Evolutionary conservation across 2,329 filamentous ascomycete species (phyloP).

Genomic region (Colletotrichum sp.): DNA sequence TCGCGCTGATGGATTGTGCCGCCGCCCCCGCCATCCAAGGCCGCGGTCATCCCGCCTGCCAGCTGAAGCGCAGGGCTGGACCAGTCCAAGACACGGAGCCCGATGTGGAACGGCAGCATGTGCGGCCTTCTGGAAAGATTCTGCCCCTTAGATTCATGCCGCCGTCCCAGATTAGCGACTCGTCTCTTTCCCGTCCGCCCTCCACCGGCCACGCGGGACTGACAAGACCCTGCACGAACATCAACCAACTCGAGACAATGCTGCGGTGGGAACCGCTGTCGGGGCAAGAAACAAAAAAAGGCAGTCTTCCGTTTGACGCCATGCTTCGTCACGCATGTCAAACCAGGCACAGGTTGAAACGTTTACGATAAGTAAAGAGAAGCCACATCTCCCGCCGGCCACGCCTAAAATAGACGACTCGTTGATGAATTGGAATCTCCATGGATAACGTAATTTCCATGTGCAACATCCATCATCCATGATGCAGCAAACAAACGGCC

Average conservation of each 20-base stretch:
- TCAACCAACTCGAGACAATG: conserved; percentile 5
- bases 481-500: not conserved
- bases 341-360: not conserved
- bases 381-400: not conserved
- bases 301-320: not conserved
- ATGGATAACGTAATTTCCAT: not conserved
- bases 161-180: conserved; percentile 19
- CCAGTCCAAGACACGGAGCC: conserved; percentile 15
- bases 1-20: not conserved
- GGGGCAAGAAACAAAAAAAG: conserved; percentile 7
- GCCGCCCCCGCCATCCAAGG: not conserved
- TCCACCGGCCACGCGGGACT: conserved; percentile 10
- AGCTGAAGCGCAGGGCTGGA: conserved; percentile 4
- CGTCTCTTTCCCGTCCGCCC: not conserved
- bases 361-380: not conserved
- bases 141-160: conserved; percentile 11
- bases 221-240: conserved; percentile 11
- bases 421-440: not conserved
- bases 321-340: not conserved
- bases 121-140: conserved; percentile 18
- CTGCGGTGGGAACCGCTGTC: conserved; percentile 10
- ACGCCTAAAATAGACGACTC: not conserved
- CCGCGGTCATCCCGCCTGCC: not conserved
- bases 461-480: not conserved
- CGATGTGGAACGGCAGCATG: conserved; percentile 9